Conservation (phyloP, 2,329 filamentous ascomycete species). For the Sporothrix euskadiensis region DNA sequence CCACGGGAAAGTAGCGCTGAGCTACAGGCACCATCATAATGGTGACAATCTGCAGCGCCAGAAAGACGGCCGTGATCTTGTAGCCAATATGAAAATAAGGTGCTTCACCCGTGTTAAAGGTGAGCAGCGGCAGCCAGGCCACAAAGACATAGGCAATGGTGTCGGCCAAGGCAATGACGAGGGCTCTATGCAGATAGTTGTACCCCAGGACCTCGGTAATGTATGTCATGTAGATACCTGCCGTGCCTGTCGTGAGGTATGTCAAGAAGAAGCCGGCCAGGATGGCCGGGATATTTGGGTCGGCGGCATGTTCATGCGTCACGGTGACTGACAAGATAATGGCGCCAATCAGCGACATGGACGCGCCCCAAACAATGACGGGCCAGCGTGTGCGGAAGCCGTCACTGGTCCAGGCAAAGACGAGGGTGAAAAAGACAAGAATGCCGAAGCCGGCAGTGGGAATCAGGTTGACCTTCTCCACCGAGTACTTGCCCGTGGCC, state of each 20-base stretch:
- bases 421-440: conserved; percentile 47
- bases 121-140: conserved; percentile 30
- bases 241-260: conserved; percentile 26
- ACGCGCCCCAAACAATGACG: conserved; percentile 43
- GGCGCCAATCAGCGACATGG: conserved; percentile 27
- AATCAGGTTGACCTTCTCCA: conserved; percentile 51
- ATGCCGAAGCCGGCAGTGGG: conserved; percentile 40
- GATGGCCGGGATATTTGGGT: conserved; percentile 23
- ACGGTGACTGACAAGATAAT: conserved; percentile 27
- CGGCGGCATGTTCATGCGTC: background rate
- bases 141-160: conserved; percentile 29
- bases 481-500: conserved; percentile 42
- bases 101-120: conserved; percentile 30
- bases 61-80: conserved; percentile 37
- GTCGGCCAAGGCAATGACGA: conserved; percentile 30
- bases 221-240: conserved; percentile 28
- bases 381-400: conserved; percentile 52
- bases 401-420: conserved; percentile 56
- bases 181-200: conserved; percentile 28
- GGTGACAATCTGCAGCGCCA: conserved; percentile 33
- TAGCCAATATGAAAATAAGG: conserved; percentile 35
- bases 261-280: conserved; percentile 29
- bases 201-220: conserved; percentile 30
- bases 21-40: conserved; percentile 21
- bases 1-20: conserved; percentile 12